These are phyloP conservation scores for Cucumis hystrix DNA, from an alignment of 306 rosid genomes.

Conservation along the genomic window DNA sequence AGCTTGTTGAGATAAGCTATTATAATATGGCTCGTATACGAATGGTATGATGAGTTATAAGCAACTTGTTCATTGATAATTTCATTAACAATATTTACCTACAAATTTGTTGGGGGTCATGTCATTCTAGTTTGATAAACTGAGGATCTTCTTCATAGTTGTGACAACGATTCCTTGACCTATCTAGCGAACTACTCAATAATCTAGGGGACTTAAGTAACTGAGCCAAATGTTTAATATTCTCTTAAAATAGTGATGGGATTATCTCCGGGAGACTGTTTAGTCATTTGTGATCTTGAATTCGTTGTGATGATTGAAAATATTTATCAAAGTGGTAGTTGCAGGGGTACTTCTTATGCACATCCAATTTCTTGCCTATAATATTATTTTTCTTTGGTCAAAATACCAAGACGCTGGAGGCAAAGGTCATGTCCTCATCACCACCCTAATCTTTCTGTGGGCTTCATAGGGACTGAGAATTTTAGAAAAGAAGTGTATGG, in stretches of 20 bases:
- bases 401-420: neutral
- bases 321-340: neutral
- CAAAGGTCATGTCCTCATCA: neutral
- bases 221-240: neutral
- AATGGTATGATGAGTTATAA: constrained; percentile 40
- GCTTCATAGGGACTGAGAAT: neutral
- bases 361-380: neutral
- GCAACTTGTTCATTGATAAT: neutral
- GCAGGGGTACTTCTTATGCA: neutral
- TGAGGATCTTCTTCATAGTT: neutral
- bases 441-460: neutral
- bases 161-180: neutral
- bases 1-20: constrained; percentile 97
- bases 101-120: neutral
- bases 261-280: neutral
- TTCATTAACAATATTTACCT: neutral
- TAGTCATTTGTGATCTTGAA: neutral
- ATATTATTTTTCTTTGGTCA: neutral
- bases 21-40: constrained; percentile 98
- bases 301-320: neutral
- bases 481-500: neutral
- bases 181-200: neutral
- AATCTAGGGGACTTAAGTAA: neutral
- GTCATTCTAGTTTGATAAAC: neutral
- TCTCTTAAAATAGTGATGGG: neutral